Conservation (phyloP, 192 early-diverging fungal genomes). For the Backusella mclennaniae region DNA sequence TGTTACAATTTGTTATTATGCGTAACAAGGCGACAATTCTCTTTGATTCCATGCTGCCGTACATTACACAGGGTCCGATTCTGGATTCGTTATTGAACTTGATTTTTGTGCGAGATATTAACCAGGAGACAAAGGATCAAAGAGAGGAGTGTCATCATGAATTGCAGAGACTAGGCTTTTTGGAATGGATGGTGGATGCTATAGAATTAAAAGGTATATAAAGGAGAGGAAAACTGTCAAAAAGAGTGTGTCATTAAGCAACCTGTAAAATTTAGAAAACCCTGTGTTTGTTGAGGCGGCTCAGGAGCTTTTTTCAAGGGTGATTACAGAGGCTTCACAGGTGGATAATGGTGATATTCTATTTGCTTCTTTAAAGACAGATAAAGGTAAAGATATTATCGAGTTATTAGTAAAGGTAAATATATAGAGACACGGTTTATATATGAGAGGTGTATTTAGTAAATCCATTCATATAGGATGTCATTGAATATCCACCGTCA, state of each 20-base stretch:
- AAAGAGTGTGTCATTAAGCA: not conserved
- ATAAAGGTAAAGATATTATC: slow-evolving; percentile 17
- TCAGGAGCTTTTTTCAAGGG: slow-evolving; percentile 23
- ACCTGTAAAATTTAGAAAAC: not conserved
- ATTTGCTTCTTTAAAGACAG: slow-evolving; percentile 8
- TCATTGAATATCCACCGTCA: slow-evolving; percentile 4
- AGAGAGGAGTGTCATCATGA: slow-evolving; percentile 10
- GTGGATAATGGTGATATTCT: slow-evolving; percentile 28
- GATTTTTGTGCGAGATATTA: slow-evolving; percentile 25
- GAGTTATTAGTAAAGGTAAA: slow-evolving; percentile 22
- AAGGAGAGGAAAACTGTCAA: too few species aligned
- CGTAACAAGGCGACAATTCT: slow-evolving; percentile 15
- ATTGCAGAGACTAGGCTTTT: slow-evolving; percentile 14
- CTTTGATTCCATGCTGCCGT: slow-evolving; percentile 30
- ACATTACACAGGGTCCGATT: slow-evolving; percentile 20
- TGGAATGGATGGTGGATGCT: slow-evolving; percentile 21
- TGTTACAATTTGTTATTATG: slow-evolving; percentile 25
- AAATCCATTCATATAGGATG: not conserved
- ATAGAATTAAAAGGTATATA: slow-evolving; percentile 15
- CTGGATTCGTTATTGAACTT: slow-evolving; percentile 16
- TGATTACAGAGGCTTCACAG: slow-evolving; percentile 24
- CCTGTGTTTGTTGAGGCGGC: slow-evolving; percentile 16
- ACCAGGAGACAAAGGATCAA: slow-evolving; percentile 20
- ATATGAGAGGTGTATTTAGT: too few species aligned
- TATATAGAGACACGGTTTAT: not conserved